Percentiles rank a stretch among this genome's conserved stretches.
Evolutionary conservation across 2,329 filamentous ascomycete species (phyloP).

Genomic region (Trichoderma semiorbis): DNA sequence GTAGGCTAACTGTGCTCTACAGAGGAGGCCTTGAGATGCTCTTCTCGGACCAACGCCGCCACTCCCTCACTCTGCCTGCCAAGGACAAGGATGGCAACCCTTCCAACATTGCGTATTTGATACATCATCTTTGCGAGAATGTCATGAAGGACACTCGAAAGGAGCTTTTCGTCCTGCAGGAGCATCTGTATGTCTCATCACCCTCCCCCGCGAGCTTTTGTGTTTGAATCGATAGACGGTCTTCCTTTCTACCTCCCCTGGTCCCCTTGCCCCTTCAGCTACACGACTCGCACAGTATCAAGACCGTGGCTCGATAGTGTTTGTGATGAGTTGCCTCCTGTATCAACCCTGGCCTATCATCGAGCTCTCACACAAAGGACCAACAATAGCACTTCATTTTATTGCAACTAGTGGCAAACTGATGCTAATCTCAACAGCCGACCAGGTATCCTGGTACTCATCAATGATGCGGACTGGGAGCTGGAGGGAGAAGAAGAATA

Average conservation of each 20-base stretch:
- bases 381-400: not conserved
- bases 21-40: constrained; percentile 94
- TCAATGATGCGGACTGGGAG: constrained; percentile 98
- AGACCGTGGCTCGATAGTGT: not conserved
- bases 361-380: not conserved
- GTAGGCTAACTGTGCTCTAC: constrained; percentile 14
- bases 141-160: constrained; percentile 81
- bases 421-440: constrained; percentile 54
- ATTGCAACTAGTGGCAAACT: not conserved
- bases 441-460: constrained; percentile 90
- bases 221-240: not conserved
- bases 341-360: not conserved
- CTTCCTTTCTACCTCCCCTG: constrained; percentile 1
- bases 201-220: not conserved
- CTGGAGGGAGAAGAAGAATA: constrained; percentile 92
- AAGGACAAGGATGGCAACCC: constrained; percentile 56
- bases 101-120: constrained; percentile 70
- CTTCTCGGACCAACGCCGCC: constrained; percentile 77
- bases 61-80: constrained; percentile 65
- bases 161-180: constrained; percentile 86
- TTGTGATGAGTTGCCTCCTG: not conserved
- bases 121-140: constrained; percentile 73
- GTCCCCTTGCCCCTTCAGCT: not conserved
- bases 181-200: constrained; percentile 69
- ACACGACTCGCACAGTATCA: not conserved